Conservation (phyloP, 2,329 filamentous ascomycete genomes). For the Pyrenochaeta sp. region DNA sequence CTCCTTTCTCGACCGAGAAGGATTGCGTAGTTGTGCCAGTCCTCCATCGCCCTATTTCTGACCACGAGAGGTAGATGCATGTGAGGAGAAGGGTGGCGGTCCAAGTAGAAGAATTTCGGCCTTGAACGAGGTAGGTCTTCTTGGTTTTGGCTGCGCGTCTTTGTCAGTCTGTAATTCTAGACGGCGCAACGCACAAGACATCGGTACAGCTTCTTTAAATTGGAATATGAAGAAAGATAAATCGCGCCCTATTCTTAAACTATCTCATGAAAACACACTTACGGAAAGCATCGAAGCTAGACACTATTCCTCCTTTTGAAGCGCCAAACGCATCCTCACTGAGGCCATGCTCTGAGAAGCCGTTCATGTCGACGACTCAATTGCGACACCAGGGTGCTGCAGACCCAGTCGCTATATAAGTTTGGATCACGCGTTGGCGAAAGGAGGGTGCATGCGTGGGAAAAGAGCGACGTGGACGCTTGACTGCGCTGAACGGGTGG, state of each 20-base stretch:
- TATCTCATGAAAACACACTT: slow-evolving; percentile 51
- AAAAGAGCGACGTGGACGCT: slow-evolving; percentile 28
- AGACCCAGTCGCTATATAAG: slow-evolving; percentile 40
- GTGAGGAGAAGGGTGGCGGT: slow-evolving; percentile 81
- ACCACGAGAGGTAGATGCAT: slow-evolving; percentile 76
- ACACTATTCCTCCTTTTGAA: slow-evolving; percentile 64
- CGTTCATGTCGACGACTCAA: slow-evolving; percentile 69
- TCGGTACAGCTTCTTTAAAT: background rate
- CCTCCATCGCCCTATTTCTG: slow-evolving; percentile 85
- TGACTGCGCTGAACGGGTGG: no score
- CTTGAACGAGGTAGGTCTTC: slow-evolving; percentile 86
- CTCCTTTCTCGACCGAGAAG: slow-evolving; percentile 91
- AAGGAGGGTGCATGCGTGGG: slow-evolving; percentile 12
- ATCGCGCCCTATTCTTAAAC: background rate
- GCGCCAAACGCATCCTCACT: slow-evolving; percentile 83
- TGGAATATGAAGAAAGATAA: background rate
- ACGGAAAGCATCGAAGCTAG: slow-evolving; percentile 98
- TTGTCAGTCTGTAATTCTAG: slow-evolving; percentile 13
- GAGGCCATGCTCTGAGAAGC: slow-evolving; percentile 70
- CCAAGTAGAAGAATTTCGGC: slow-evolving; percentile 89
- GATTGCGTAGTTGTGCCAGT: slow-evolving; percentile 83
- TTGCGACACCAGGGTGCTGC: slow-evolving; percentile 29
- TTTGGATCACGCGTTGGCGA: no score
- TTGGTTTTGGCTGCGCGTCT: slow-evolving; percentile 84
- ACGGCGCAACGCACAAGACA: slow-evolving; percentile 1